Conservation (phyloP, 2,329 filamentous ascomycete genomes). For the Zalaria obscura region DNA sequence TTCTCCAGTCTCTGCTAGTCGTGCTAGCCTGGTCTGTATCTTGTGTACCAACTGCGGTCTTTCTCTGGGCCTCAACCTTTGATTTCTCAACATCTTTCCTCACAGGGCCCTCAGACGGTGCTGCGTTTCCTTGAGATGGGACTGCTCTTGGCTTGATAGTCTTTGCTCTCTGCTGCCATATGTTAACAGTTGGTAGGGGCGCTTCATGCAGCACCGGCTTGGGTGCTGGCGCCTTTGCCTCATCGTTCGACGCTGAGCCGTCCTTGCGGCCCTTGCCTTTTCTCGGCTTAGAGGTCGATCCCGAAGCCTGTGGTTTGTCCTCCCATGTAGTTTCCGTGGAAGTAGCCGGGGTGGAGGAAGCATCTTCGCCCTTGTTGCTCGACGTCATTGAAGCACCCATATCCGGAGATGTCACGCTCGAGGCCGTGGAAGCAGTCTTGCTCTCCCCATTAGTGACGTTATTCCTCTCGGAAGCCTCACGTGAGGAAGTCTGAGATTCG, state of each 20-base stretch:
- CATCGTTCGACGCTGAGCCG: slow-evolving; percentile 35
- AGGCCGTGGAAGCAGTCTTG: slow-evolving; percentile 11
- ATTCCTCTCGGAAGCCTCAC: slow-evolving; percentile 8
- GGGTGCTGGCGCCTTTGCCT: slow-evolving; percentile 39
- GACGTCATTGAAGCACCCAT: slow-evolving; percentile 38
- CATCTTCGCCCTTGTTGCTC: slow-evolving; percentile 46
- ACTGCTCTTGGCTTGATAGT: neutral
- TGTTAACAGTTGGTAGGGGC: slow-evolving; percentile 68
- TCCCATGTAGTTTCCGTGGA: slow-evolving; percentile 56
- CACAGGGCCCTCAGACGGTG: neutral
- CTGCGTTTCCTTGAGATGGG: neutral
- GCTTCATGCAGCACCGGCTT: slow-evolving; percentile 64
- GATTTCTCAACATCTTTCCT: neutral
- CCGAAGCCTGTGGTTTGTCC: slow-evolving; percentile 46
- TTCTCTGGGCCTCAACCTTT: neutral
- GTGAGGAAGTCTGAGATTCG: slow-evolving; percentile 17
- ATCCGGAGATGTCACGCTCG: slow-evolving; percentile 36
- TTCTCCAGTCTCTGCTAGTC: neutral
- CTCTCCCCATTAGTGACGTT: slow-evolving; percentile 13
- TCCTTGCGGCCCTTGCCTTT: slow-evolving; percentile 23
- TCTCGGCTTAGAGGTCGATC: slow-evolving; percentile 48
- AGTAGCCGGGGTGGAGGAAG: slow-evolving; percentile 46
- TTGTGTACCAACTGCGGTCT: neutral
- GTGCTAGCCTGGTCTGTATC: neutral
- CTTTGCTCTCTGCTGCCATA: slow-evolving; percentile 71